A percentile compares a stretch with the other conserved stretches of the same genome.
Evolutionary conservation across 2,329 filamentous ascomycete genomes (phyloP).

Genomic region (Aspergillus glaucus): DNA sequence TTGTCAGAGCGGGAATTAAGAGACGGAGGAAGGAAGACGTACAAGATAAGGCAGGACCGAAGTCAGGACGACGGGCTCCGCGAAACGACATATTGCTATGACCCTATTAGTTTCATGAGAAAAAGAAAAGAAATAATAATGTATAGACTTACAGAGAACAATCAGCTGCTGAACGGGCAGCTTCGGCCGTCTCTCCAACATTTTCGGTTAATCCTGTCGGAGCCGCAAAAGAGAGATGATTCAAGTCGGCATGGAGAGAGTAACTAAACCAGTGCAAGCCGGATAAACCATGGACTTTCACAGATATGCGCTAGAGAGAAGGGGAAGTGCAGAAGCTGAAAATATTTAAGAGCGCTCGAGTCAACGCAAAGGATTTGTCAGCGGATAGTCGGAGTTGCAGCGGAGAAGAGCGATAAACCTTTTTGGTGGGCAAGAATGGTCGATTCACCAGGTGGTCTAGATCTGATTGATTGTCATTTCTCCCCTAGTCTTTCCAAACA

Average conservation of each 20-base stretch:
- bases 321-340: not conserved
- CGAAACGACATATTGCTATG: slow-evolving; percentile 68
- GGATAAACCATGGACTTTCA: not conserved
- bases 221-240: not conserved
- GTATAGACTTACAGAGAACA: slow-evolving; percentile 69
- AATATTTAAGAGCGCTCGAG: not conserved
- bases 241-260: not conserved
- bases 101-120: not conserved
- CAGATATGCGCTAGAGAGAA: not conserved
- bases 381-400: not conserved
- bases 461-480: no score
- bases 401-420: not conserved
- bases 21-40: slow-evolving; percentile 10
- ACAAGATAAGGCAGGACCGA: slow-evolving; percentile 60
- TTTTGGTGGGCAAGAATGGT: no score
- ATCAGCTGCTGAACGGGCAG: slow-evolving; percentile 70
- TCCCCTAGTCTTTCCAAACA: no score
- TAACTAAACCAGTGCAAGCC: not conserved
- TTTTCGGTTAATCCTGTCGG: slow-evolving; percentile 1
- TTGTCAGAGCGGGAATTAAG: slow-evolving; percentile 8
- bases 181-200: slow-evolving; percentile 44
- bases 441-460: no score
- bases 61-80: slow-evolving; percentile 64
- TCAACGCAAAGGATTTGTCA: not conserved
- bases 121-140: slow-evolving; percentile 3